These are phyloP conservation scores for Rubroboletus pulcherrimus DNA, from an alignment of 768 basidiomycete species.

Conservation along the genomic window DNA sequence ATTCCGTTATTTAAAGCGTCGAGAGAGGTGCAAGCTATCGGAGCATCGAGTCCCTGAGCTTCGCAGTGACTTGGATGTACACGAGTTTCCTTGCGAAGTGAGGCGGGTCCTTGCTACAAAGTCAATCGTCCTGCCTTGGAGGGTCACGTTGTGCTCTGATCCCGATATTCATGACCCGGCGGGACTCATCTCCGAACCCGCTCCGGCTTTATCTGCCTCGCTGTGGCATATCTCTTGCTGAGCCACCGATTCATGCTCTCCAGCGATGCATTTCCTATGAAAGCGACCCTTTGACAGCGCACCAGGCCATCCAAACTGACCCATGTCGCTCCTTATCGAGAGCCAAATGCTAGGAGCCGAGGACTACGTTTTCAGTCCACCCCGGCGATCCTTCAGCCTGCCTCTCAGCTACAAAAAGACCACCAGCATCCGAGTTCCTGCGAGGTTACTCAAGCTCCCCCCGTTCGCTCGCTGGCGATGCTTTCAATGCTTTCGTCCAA, in stretches of 20 bases:
- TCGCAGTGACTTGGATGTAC: slow-evolving; percentile 7
- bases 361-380: slow-evolving; percentile 7
- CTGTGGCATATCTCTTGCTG: slow-evolving; percentile 10
- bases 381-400: slow-evolving; percentile 4
- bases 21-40: slow-evolving; percentile 8
- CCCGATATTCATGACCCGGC: slow-evolving; percentile 4
- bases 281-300: not conserved
- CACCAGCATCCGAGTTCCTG: not conserved
- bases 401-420: slow-evolving; percentile 15
- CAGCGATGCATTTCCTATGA: slow-evolving; percentile 6
- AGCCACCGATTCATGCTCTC: slow-evolving; percentile 2
- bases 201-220: slow-evolving; percentile 5
- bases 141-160: not conserved
- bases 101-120: slow-evolving; percentile 2
- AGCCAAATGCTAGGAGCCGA: slow-evolving; percentile 8
- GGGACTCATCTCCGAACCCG: slow-evolving; percentile 5
- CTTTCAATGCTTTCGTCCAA: not conserved
- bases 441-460: slow-evolving; percentile 1
- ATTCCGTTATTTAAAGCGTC: slow-evolving; percentile 26
- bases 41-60: slow-evolving; percentile 6
- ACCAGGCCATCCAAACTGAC: slow-evolving; percentile 8
- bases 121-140: slow-evolving; percentile 11
- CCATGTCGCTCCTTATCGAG: slow-evolving; percentile 16
- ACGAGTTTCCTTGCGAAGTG: slow-evolving; percentile 4
- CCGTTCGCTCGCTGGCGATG: not conserved